A percentile compares a stretch with the other conserved stretches of the same genome.
Evolutionary conservation across 768 basidiomycete genomes (phyloP).

Genomic region (Cyclocybe aegerita): DNA sequence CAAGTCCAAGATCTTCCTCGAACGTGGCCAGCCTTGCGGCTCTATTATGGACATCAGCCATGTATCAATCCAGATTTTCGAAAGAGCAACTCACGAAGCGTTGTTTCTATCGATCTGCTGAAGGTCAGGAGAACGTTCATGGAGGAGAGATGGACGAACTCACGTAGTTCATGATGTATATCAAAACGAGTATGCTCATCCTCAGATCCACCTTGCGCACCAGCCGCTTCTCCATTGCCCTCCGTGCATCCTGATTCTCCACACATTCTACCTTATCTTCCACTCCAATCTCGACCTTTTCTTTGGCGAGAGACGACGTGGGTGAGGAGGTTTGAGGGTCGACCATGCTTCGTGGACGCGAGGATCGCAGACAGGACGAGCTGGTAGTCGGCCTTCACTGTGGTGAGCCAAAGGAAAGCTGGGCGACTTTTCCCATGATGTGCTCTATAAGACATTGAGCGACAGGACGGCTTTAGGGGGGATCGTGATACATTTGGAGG

Average conservation of each 20-base stretch:
- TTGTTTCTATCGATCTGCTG: conserved; percentile 65
- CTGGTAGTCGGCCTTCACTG: no score
- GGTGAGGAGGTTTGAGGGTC: no score
- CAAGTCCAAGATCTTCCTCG: conserved; percentile 57
- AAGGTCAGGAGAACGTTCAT: conserved; percentile 1
- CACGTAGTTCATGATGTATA: conserved; percentile 43
- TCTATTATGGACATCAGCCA: conserved; percentile 26
- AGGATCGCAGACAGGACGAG: no score
- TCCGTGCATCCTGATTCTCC: not conserved
- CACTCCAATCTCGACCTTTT: no score
- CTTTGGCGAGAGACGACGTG: no score
- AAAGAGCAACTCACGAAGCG: conserved; percentile 41
- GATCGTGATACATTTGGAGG: no score
- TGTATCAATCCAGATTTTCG: not conserved
- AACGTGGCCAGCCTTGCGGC: conserved; percentile 70
- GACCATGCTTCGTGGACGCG: no score
- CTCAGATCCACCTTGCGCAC: conserved; percentile 51
- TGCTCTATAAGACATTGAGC: no score
- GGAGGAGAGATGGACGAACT: conserved; percentile 18
- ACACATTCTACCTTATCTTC: not conserved
- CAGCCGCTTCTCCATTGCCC: conserved; percentile 44
- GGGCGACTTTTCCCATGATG: no score
- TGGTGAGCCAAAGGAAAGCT: no score
- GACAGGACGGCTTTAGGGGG: no score
- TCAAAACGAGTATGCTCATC: conserved; percentile 48